Conservation (phyloP, 768 basidiomycete genomes). For the Mycena albidolilacea region DNA sequence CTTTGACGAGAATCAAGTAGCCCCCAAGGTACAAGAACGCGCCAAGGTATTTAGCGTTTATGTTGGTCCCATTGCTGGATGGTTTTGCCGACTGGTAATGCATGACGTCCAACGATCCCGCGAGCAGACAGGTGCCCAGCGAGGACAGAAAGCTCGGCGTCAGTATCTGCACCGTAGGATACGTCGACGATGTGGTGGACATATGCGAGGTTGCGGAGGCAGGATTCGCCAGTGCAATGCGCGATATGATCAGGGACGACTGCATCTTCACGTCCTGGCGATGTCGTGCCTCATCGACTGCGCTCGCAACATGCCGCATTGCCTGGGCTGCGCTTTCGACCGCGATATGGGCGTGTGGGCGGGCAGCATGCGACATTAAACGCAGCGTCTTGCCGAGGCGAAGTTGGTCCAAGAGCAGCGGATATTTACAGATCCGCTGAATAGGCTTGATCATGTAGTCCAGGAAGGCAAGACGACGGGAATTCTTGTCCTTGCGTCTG, state of each 20-base stretch:
- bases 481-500: constrained; percentile 48
- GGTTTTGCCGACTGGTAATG: constrained; percentile 70
- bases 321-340: constrained; percentile 72
- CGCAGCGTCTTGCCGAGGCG: constrained; percentile 52
- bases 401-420: constrained; percentile 88
- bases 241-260: constrained; percentile 76
- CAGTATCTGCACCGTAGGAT: constrained; percentile 54
- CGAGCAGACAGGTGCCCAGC: constrained; percentile 84
- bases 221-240: constrained; percentile 64
- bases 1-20: constrained; percentile 90
- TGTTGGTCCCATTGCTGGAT: constrained; percentile 59
- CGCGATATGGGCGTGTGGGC: constrained; percentile 58
- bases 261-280: constrained; percentile 75
- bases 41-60: constrained; percentile 89
- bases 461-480: constrained; percentile 70
- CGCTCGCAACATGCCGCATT: constrained; percentile 82
- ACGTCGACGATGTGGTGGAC: constrained; percentile 43
- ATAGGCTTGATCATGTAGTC: constrained; percentile 99
- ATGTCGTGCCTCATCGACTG: constrained; percentile 87
- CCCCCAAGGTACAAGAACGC: constrained; percentile 91
- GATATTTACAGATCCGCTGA: constrained; percentile 96
- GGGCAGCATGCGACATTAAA: constrained; percentile 41
- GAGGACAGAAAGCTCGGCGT: constrained; percentile 76
- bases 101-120: constrained; percentile 91
- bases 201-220: constrained; percentile 41